phyloP scores from a whole-genome alignment of 306 rosid species.

The Quercus engelmannii region DNA sequence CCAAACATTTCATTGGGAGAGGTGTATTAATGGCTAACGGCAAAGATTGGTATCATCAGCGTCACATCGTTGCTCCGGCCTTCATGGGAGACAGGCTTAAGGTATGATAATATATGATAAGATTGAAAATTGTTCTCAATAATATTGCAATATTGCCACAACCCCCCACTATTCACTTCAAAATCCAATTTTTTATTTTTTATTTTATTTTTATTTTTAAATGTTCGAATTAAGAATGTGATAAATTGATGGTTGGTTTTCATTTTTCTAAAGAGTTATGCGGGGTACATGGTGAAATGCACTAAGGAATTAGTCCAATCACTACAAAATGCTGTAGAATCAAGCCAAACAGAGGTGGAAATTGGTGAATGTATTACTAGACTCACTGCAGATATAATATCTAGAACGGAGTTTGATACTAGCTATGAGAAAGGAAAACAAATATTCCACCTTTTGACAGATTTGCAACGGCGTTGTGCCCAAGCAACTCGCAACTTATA shows the following conservation, averaged over 20 bases:
- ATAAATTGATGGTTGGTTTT: slow-evolving; percentile 17
- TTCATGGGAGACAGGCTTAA: slow-evolving; percentile 63
- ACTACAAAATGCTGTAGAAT: slow-evolving; percentile 35
- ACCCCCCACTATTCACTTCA: neutral
- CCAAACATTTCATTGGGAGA: slow-evolving; percentile 55
- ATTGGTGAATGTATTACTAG: slow-evolving; percentile 62
- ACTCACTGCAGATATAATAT: slow-evolving; percentile 86
- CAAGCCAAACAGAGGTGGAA: slow-evolving; percentile 63
- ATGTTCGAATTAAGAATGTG: neutral
- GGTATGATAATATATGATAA: slow-evolving; percentile 28
- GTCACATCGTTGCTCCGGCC: slow-evolving; percentile 69
- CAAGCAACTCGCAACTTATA: slow-evolving; percentile 84
- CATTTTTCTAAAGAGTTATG: slow-evolving; percentile 58
- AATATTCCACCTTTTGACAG: slow-evolving; percentile 65
- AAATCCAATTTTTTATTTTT: neutral
- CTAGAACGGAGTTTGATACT: slow-evolving; percentile 75
- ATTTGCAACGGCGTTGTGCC: slow-evolving; percentile 66
- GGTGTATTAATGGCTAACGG: slow-evolving; percentile 77
- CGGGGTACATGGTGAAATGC: slow-evolving; percentile 91
- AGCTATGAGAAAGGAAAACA: slow-evolving; percentile 75
- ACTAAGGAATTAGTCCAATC: slow-evolving; percentile 71
- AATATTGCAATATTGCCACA: neutral
- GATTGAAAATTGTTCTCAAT: neutral
- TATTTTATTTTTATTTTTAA: too few species aligned
- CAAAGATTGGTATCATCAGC: slow-evolving; percentile 61